Conservation (phyloP, 2,329 filamentous ascomycete genomes). For the Aspergillus latus region DNA sequence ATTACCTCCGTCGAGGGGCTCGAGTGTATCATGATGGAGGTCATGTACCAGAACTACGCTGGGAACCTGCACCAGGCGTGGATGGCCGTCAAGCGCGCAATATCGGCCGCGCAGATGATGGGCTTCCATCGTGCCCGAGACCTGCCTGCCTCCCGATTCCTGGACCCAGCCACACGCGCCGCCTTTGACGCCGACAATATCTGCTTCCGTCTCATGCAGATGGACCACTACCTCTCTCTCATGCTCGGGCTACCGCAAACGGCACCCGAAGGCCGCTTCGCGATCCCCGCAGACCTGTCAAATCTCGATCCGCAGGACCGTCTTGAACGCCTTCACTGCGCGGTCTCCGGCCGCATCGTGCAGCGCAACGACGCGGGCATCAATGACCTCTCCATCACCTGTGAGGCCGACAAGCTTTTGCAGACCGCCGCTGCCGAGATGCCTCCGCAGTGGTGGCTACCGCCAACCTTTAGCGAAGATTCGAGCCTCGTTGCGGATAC, state of each 20-base stretch:
- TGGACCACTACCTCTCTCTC: conserved; percentile 44
- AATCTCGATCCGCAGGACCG: conserved; percentile 36
- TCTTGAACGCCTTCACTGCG: conserved; percentile 50
- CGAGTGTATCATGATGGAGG: conserved; percentile 47
- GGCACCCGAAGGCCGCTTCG: conserved; percentile 17
- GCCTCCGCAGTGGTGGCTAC: conserved; percentile 52
- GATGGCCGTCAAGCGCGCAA: conserved; percentile 41
- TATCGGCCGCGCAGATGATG: conserved; percentile 44
- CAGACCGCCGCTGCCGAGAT: conserved; percentile 46
- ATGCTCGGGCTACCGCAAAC: conserved; percentile 44
- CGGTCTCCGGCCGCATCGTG: conserved; percentile 49
- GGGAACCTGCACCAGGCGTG: conserved; percentile 46
- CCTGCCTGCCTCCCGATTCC: conserved; percentile 17
- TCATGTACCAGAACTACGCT: conserved; percentile 39
- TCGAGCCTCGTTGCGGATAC: conserved; percentile 32
- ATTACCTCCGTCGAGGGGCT: conserved; percentile 42
- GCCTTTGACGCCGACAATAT: conserved; percentile 25
- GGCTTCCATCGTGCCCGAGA: conserved; percentile 33
- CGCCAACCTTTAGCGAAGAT: conserved; percentile 22
- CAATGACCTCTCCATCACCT: conserved; percentile 42
- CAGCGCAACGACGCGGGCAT: conserved; percentile 46
- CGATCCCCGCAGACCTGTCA: not conserved
- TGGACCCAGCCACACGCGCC: conserved; percentile 29
- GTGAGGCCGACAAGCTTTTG: conserved; percentile 49
- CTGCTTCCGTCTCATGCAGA: conserved; percentile 42